phyloP scores from a whole-genome alignment of 139 green algal genomes.

The Prasinococcaceae sp. region DNA sequence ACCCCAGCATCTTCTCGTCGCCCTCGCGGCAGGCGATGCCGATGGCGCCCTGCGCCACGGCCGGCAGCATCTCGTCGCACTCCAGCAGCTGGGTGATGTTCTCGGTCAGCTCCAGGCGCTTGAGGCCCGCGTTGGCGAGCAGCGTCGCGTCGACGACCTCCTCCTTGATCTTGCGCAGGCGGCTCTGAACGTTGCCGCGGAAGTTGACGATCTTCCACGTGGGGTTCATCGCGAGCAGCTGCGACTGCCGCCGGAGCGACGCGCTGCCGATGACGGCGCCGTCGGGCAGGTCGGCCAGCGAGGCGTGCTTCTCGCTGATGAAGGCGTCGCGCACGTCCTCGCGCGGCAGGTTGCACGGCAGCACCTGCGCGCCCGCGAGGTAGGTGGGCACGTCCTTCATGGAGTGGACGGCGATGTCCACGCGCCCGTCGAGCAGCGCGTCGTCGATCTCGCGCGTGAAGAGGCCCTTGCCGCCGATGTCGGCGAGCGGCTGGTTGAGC shows the following conservation, averaged over 20 bases:
- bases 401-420: constrained; percentile 98
- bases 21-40: constrained; percentile 87
- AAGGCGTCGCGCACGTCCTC: constrained; percentile 97
- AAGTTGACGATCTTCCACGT: constrained; percentile 84
- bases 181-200: constrained; percentile 92
- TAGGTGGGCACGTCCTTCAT: constrained; percentile 99
- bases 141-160: constrained; percentile 75
- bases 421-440: constrained; percentile 73
- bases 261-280: constrained; percentile 78
- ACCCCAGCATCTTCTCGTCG: constrained; percentile 43
- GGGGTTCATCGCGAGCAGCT: constrained; percentile 91
- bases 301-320: constrained; percentile 66
- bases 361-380: constrained; percentile 77
- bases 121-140: constrained; percentile 86
- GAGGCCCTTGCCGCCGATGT: constrained; percentile 98
- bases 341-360: constrained; percentile 93
- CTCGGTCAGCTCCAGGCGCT: constrained; percentile 84
- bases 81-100: constrained; percentile 75
- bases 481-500: constrained; percentile 85
- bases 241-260: constrained; percentile 76
- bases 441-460: constrained; percentile 99
- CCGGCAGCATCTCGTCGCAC: constrained; percentile 89
- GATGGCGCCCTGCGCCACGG: constrained; percentile 90
- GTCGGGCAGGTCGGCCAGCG: constrained; percentile 70
- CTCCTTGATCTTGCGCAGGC: constrained; percentile 90